Evolutionary conservation across 495 filamentous ascomycete genomes (phyloP).

Genomic region (Darksidea phi): DNA sequence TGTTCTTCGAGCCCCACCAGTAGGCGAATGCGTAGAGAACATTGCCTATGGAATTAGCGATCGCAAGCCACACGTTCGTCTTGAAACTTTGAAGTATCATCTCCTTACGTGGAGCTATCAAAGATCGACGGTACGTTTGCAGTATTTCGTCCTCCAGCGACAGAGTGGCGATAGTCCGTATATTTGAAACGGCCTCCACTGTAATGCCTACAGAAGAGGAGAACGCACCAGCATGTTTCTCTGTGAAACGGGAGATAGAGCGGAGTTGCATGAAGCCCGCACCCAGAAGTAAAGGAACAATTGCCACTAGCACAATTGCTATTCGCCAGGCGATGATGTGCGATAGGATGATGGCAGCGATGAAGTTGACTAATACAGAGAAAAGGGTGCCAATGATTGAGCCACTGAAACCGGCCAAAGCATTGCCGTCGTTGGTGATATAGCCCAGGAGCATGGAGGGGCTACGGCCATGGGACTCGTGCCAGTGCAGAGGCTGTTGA

Average conservation of each 20-base stretch:
- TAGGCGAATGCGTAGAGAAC: constrained; percentile 79
- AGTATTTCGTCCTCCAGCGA: constrained; percentile 81
- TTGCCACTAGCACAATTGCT: constrained; percentile 74
- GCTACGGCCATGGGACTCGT: constrained; percentile 81
- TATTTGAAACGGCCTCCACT: constrained; percentile 84
- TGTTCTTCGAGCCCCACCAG: constrained; percentile 84
- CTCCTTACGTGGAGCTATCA: constrained; percentile 49
- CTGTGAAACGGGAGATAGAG: constrained; percentile 73
- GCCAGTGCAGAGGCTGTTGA: constrained; percentile 85
- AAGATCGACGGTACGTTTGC: constrained; percentile 58
- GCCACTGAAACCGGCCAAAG: constrained; percentile 78
- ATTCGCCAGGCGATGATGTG: constrained; percentile 84
- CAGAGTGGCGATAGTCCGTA: constrained; percentile 84
- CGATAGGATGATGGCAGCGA: constrained; percentile 64
- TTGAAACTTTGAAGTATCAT: constrained; percentile 50
- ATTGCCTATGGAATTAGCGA: constrained; percentile 55
- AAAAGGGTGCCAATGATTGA: constrained; percentile 81
- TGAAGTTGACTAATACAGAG: constrained; percentile 70
- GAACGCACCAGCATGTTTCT: constrained; percentile 68
- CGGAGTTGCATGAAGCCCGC: constrained; percentile 87
- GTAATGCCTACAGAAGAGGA: constrained; percentile 75
- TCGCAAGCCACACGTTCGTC: constrained; percentile 54
- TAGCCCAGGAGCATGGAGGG: constrained; percentile 75
- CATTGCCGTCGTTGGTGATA: constrained; percentile 78
- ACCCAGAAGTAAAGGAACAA: constrained; percentile 71